Evolutionary conservation across 2,329 filamentous ascomycete species (phyloP), one percentile per base, ranked within the genome.

Genomic region (Exserohilum rostratum): DNA sequence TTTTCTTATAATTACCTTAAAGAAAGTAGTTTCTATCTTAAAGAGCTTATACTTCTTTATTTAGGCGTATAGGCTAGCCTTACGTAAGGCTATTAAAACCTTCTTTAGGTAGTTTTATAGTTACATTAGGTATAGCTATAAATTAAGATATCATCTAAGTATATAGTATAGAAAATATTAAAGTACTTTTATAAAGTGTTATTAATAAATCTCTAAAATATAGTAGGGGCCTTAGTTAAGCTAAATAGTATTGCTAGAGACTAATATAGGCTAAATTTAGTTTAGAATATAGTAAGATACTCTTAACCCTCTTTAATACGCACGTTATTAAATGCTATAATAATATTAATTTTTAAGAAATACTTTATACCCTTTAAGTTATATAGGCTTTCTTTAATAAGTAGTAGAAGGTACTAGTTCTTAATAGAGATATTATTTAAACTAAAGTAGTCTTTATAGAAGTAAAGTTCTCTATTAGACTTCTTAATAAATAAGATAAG

Each of bases 191-290:
- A 5, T 13, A 48, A 13, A 11, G 35, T 40, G 5, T 31, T 6
- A 17, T 49, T 49, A 34, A 49, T 49, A 31, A 31, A 48, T 10
- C n/a, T 48, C 15, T 48, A 20, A 25, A 48, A 48, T 11, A 12
- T 31, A n/a, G 17, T 27, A 33, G 18, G 34, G 20, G 15, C 37
- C 15, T 17, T 15, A 17, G 10, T 22, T 20, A 46, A n/a, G 31
- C 44, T 20, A 18, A 46, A 46, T 5, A 17, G 44, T 13, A 46
- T 46, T 5, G 37, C 20, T 3, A 37, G 15, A 6, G 6, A 25
- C 27, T 42, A 13, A 15, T 40, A 49, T 13, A 40, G 46, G 10
- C 46, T 10, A 30, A 39, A 49, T 13, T 29, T 15, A 5, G 37
- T 49, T 15, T 12, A 20, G 18, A 49, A 49, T 6, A 33, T n/a